Base-by-base conservation (phyloP, 2,329 filamentous ascomycete species). In the Proliferodiscus dingleyae region DNA sequence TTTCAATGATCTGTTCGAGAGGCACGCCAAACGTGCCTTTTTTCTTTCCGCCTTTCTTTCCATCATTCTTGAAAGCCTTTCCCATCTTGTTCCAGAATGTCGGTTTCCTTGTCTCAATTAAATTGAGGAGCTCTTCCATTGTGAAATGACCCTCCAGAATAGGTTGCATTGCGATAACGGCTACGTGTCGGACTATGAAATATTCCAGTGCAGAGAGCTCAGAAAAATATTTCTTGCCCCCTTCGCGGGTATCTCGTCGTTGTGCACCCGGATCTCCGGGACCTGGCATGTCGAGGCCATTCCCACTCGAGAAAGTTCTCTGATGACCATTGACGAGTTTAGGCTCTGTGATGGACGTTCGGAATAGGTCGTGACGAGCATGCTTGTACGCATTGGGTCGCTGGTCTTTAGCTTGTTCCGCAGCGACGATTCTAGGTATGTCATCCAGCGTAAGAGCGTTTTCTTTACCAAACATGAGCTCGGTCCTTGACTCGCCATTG, bases 81-180 rank as follows among this genome's bases (percentile, higher is more conserved):
- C 90, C 91, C 53, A 98, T 90, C 59, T 96, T 96, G 66, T 91
- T 93, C 93, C 93, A 98, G 68, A 98, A 95, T 0, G 88, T 97
- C 19, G 88, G 82, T 56, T 95, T 94, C 61, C 88, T 84, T 2
- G 88, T 89, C 66, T 98, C 93, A 51, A 98, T 97, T 40, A 98
- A 80, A 50, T 87, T 82, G 11, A 97, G 77, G 2, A 98, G 74
- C 62, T 98, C 93, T 55, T 97, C 93, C 47, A 97, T 77, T n/a
- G 85, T 87, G 66, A 97, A 97, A 57, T 95, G 83, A 3, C 83
- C 81, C 58, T 95, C 89, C 4, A 98, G 75, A 65, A 97, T 75
- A 5, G 93, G 89, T 55, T 95, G 89, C 83, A 98, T 95, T 1
- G 88, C 91, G 48, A 98, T 73, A 5, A 98, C 93, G 8, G 93